Conservation (phyloP, 495 filamentous ascomycete genomes). For the Penicillium flavigenum region DNA sequence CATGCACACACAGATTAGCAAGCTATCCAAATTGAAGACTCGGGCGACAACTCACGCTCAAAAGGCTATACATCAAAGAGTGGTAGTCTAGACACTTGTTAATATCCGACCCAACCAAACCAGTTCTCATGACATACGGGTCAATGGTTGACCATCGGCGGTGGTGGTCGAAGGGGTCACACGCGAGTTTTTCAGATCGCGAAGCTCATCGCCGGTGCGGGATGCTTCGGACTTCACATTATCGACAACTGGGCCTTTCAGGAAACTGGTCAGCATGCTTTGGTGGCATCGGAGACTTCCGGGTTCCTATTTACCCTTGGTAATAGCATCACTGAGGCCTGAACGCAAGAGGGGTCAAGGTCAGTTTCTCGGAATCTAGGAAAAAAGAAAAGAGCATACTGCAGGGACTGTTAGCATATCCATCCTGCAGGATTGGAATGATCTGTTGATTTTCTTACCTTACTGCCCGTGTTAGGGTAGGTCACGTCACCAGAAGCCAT, state of each 20-base stretch:
- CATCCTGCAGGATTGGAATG: conserved; percentile 9
- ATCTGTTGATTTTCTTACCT: conserved; percentile 37
- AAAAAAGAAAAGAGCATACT: conserved; percentile 12
- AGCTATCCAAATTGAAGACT: conserved; percentile 5
- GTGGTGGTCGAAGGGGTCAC: conserved; percentile 65
- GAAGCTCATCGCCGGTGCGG: conserved; percentile 71
- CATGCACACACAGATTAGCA: conserved; percentile 29
- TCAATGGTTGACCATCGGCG: conserved; percentile 83
- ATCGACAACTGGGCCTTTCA: conserved; percentile 70
- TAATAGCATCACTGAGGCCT: conserved; percentile 31
- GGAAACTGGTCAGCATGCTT: conserved; percentile 33
- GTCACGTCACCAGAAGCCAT: conserved; percentile 43
- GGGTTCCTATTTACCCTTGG: conserved; percentile 32
- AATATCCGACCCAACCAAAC: conserved; percentile 15
- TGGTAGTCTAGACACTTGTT: conserved; percentile 66
- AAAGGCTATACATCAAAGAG: conserved; percentile 87
- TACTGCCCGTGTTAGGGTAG: conserved; percentile 47
- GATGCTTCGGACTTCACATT: conserved; percentile 70
- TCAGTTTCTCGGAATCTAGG: conserved; percentile 19
- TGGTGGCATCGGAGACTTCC: conserved; percentile 11
- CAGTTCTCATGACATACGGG: conserved; percentile 52
- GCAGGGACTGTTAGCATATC: conserved; percentile 17
- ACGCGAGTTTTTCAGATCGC: conserved; percentile 69
- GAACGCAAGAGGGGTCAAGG: conserved; percentile 15
- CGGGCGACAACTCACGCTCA: conserved; percentile 57